Evolutionary conservation across 2,329 filamentous ascomycete species (phyloP).

Genomic region (Rhynchosporium graminicola): DNA sequence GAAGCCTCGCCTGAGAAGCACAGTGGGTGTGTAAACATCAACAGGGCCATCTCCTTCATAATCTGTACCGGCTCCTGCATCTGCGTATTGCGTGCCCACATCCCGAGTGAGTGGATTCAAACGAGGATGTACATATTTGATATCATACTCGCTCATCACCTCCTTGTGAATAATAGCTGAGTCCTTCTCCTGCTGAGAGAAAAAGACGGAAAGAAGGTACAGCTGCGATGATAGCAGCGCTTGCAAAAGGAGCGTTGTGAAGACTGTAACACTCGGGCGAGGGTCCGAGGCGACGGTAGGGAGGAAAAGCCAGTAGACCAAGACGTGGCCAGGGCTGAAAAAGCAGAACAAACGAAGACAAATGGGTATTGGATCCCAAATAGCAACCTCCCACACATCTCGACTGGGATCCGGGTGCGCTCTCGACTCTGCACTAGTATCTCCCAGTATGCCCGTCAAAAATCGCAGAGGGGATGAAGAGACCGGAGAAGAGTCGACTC

Average conservation of each 20-base stretch:
- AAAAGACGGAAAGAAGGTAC: slow-evolving; percentile 69
- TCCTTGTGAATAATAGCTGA: slow-evolving; percentile 82
- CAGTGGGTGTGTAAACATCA: slow-evolving; percentile 61
- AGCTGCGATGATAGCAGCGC: slow-evolving; percentile 76
- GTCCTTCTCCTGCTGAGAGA: slow-evolving; percentile 84
- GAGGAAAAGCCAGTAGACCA: slow-evolving; percentile 86
- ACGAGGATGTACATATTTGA: slow-evolving; percentile 88
- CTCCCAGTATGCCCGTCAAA: slow-evolving; percentile 66
- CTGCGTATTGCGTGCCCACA: slow-evolving; percentile 76
- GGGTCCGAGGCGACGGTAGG: slow-evolving; percentile 75
- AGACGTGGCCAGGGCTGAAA: slow-evolving; percentile 91
- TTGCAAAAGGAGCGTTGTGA: slow-evolving; percentile 78
- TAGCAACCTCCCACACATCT: slow-evolving; percentile 91
- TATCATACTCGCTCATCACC: slow-evolving; percentile 93
- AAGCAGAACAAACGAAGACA: slow-evolving; percentile 81
- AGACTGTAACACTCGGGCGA: slow-evolving; percentile 80
- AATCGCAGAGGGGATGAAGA: slow-evolving; percentile 78
- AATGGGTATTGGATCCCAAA: slow-evolving; percentile 92
- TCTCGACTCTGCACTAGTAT: slow-evolving; percentile 74
- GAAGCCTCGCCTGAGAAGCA: slow-evolving; percentile 73
- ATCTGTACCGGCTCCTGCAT: slow-evolving; percentile 30
- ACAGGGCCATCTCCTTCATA: slow-evolving; percentile 46
- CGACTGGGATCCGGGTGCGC: slow-evolving; percentile 78
- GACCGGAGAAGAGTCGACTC: slow-evolving; percentile 79
- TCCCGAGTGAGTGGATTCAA: slow-evolving; percentile 79